These are phyloP conservation scores for Hippophae gyantsensis DNA, from an alignment of 306 rosid species.

Conservation along the genomic window DNA sequence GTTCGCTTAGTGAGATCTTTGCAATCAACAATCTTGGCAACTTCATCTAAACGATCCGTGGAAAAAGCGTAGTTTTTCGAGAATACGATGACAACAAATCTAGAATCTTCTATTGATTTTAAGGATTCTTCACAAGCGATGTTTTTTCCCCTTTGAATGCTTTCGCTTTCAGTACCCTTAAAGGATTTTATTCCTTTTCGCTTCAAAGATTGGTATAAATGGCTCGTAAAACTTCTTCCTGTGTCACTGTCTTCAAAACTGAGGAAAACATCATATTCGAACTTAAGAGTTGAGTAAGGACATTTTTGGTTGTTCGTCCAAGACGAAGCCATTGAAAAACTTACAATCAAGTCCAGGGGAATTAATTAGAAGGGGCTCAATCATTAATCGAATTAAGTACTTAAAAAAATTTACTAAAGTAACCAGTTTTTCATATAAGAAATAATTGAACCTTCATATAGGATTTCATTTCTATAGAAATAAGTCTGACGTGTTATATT, in stretches of 20 bases:
- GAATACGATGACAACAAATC: background rate
- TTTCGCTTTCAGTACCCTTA: background rate
- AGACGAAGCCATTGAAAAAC: too few relatives aligned
- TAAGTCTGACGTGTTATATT: too few relatives aligned
- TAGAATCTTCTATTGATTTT: background rate
- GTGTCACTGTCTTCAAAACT: background rate
- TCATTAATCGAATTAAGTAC: too few relatives aligned
- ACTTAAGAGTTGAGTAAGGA: too few relatives aligned
- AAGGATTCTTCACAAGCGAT: background rate
- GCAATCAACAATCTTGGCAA: constrained; percentile 9
- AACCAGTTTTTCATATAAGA: too few relatives aligned
- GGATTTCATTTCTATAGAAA: too few relatives aligned
- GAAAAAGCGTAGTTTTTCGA: background rate
- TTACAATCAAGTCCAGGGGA: too few relatives aligned
- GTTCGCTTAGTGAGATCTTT: too few relatives aligned
- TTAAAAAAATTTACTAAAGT: too few relatives aligned
- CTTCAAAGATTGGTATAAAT: background rate
- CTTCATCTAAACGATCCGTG: background rate
- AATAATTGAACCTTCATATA: too few relatives aligned
- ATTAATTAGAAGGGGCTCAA: too few relatives aligned
- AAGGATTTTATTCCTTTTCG: background rate
- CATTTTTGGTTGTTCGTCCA: too few relatives aligned
- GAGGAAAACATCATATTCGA: background rate
- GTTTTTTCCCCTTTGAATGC: background rate
- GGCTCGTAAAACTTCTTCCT: background rate